Evolutionary conservation across 2,329 filamentous ascomycete species (phyloP).

Genomic region (Ascochyta fabae): DNA sequence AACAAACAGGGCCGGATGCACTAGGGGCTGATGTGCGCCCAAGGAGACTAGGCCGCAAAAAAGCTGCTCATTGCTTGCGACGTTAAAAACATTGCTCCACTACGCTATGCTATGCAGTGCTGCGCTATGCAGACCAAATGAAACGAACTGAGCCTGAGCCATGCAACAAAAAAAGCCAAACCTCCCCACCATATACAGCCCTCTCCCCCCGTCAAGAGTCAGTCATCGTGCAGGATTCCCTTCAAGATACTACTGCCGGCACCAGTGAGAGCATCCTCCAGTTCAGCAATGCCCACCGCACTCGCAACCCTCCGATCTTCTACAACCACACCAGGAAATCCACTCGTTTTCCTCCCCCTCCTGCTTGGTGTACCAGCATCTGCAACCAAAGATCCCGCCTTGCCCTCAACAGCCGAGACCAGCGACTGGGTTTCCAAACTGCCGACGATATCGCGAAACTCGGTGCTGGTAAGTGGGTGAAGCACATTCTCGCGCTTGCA

Average conservation of each 20-base stretch:
- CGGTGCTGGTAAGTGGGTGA: slow-evolving; percentile 85
- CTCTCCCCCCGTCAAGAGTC: no score
- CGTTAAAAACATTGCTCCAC: slow-evolving; percentile 3
- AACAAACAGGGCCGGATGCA: neutral
- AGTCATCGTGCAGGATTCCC: slow-evolving; percentile 32
- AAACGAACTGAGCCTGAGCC: slow-evolving; percentile 2
- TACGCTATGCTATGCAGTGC: slow-evolving; percentile 10
- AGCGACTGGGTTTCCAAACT: slow-evolving; percentile 89
- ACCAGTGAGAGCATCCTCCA: slow-evolving; percentile 70
- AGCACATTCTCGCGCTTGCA: slow-evolving; percentile 89
- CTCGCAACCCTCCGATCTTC: slow-evolving; percentile 83
- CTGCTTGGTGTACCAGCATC: slow-evolving; percentile 74
- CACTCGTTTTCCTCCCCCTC: slow-evolving; percentile 58
- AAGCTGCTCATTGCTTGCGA: neutral
- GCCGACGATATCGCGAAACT: slow-evolving; percentile 91
- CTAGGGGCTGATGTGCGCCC: neutral
- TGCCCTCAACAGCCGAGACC: slow-evolving; percentile 73
- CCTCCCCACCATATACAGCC: no score
- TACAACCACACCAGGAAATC: slow-evolving; percentile 55
- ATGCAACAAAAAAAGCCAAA: slow-evolving; percentile 7
- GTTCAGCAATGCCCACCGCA: slow-evolving; percentile 79
- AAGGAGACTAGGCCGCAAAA: no score
- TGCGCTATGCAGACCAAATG: slow-evolving; percentile 10
- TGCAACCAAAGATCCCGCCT: slow-evolving; percentile 68
- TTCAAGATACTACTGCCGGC: slow-evolving; percentile 52